Percentiles rank a stretch among this genome's conserved stretches.
Conservation (phyloP, 805 yeast genomes). For the Candida sakaeoensis region DNA sequence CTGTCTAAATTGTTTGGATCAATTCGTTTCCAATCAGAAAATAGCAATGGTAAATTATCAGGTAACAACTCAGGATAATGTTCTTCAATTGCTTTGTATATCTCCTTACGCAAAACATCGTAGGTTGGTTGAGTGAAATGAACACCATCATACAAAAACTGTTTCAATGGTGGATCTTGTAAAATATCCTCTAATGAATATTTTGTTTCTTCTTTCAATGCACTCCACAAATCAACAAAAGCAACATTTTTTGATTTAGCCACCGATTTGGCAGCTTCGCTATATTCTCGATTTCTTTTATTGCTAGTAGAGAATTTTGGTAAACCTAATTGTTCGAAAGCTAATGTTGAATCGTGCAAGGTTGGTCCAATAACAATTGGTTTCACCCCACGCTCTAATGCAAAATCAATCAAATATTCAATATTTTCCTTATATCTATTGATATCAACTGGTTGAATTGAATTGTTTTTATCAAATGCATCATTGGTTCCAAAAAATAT, state of each 20-base stretch:
- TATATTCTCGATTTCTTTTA: constrained; percentile 44
- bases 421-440: constrained; percentile 49
- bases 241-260: constrained; percentile 50
- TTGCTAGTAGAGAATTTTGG: constrained; percentile 28
- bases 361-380: constrained; percentile 64
- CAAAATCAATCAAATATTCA: constrained; percentile 35
- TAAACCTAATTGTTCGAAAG: constrained; percentile 12
- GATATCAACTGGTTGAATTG: constrained; percentile 46
- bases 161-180: constrained; percentile 9
- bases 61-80: constrained; percentile 49
- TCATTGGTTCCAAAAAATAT: constrained; percentile 86
- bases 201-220: constrained; percentile 32
- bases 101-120: constrained; percentile 42
- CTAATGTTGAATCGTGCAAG: constrained; percentile 40
- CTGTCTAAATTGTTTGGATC: constrained; percentile 13
- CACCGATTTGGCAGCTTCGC: constrained; percentile 44
- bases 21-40: constrained; percentile 41
- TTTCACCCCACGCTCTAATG: constrained; percentile 41
- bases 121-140: constrained; percentile 59
- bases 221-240: constrained; percentile 51
- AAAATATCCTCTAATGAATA: constrained; percentile 38
- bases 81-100: constrained; percentile 34
- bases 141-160: constrained; percentile 46
- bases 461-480: constrained; percentile 18
- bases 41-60: constrained; percentile 28